phyloP scores from a whole-genome alignment of 257 asterid species.

The Solanum chiquidenum region DNA sequence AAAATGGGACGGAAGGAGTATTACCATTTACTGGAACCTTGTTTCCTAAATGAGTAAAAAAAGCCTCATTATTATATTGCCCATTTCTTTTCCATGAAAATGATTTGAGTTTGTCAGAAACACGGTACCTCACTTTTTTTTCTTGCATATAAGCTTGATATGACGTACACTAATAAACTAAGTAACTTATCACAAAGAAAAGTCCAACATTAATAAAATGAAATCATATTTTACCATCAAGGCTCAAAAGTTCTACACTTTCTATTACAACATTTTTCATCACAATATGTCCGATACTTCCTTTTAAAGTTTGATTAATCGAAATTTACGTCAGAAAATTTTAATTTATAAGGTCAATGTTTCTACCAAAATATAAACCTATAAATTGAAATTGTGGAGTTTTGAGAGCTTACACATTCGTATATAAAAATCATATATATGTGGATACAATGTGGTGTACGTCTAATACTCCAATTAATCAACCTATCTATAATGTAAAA shows the following conservation, averaged over 20 bases:
- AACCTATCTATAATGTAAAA: neutral
- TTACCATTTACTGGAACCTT: neutral
- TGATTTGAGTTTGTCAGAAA: neutral
- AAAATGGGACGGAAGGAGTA: too few species aligned
- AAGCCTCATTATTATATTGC: neutral
- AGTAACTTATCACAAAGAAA: neutral
- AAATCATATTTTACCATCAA: neutral
- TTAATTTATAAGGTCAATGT: neutral
- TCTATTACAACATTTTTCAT: neutral
- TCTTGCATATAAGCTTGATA: neutral
- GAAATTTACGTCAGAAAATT: rapidly evolving
- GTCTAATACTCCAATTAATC: neutral
- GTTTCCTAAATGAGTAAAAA: neutral
- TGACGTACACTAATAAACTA: neutral
- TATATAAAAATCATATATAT: neutral
- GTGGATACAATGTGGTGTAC: neutral
- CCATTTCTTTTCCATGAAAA: neutral
- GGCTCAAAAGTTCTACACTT: neutral
- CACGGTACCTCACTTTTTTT: neutral
- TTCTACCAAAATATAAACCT: neutral
- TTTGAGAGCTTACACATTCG: neutral
- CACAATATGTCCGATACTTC: neutral
- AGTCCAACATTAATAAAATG: neutral
- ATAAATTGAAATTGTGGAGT: neutral
- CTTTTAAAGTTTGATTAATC: neutral